Evolutionary conservation across 2,329 filamentous ascomycete species (phyloP), one percentile per base, ranked within the genome.

Genomic region (Colletotrichum sp.): DNA sequence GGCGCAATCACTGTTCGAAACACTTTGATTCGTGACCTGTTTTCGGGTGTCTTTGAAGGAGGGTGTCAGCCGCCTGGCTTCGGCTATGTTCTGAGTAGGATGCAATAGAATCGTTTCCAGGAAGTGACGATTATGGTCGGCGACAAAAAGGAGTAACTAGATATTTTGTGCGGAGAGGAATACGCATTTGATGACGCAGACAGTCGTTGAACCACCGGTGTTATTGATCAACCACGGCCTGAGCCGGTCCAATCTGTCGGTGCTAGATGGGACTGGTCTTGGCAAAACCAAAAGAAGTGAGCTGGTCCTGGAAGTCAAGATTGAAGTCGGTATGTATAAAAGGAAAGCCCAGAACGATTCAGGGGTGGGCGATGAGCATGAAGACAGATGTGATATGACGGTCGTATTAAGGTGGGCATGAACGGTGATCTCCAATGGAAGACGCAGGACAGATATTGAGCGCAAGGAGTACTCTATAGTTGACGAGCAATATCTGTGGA

Each of bases 381-480:
- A 73, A 75, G 43, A 36, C 61, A 43, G 26, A 21, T 59, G 34
- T 65, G 32, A 68, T 75, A 75, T 75, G 59, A 75, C 59, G 59
- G 70, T 26, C 64, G 59, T 73, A 26, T 43, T 36, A 73, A 75
- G 64, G 48, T 69, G 64, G 61, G 57, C 60, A 28, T 10, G 30
- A 64, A 21, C 18, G 26, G 64, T 39, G 59, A 48, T 71, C 43
- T 55, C 28, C 39, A 52, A 26, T 48, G 28, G 26, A 60, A 30
- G 18, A 60, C 26, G 60, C n/a, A 39, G 34, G 9, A 7, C 57
- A 39, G 52, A 61, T 36, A 60, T 30, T 48, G 34, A 7, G 48
- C 60, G 63, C 24, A 65, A 30, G 64, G 59, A 75, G 52, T 39
- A 28, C 43, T 67, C 61, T 63, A 64, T 75, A 65, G 43, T 60